Evolutionary conservation across 2,329 filamentous ascomycete species (phyloP), one percentile per base, ranked within the genome.

Genomic region (Aspergillus clavatus): DNA sequence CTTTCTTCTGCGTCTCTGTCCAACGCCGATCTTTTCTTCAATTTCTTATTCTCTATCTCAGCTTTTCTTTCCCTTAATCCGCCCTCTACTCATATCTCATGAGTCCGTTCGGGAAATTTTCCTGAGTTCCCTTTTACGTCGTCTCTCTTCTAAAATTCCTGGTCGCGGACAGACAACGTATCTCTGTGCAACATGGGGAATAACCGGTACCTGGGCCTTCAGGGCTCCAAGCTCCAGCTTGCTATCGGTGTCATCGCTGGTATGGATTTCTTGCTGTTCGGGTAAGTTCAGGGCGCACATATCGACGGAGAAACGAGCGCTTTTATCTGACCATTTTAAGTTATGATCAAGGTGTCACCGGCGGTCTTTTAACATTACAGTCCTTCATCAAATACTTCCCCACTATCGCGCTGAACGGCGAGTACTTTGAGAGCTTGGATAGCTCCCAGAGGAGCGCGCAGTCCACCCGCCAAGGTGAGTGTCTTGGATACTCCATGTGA

Each of bases 231-330:
- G 40, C 62, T 73, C 27, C 67, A 71, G 45, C 54, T 71, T 23
- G 70, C 69, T 38, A 71, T 74, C 51, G 67, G 68, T 22, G 44
- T 71, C 11, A 65, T 73, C 47, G 71, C 71, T 24, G 71, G 71
- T 33, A 60, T 71, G 47, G 71, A 72, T 48, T 68, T 68, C 47
- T 42, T 68, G 49, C 59, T 71, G 1, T 58, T 58, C 14, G 56
- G 56, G 31, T 35, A 12, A 35, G 31, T 21, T 21, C 11, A 18
- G 31, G 5, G 19, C 12, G 10, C 8, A 35, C 12, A 7, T 4
- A 21, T 35, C n/a, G 18, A 11, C 16, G 18, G 10, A 11, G 14
- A 2, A 5, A 35, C 11, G 11, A 11, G 31, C 7, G 8, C 31
- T 11, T 8, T n/a, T 35, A 18, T 12, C 31, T 35, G 31, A 35